phyloP scores from a whole-genome alignment of 805 yeast species.

The Starmerella etchellsii region DNA sequence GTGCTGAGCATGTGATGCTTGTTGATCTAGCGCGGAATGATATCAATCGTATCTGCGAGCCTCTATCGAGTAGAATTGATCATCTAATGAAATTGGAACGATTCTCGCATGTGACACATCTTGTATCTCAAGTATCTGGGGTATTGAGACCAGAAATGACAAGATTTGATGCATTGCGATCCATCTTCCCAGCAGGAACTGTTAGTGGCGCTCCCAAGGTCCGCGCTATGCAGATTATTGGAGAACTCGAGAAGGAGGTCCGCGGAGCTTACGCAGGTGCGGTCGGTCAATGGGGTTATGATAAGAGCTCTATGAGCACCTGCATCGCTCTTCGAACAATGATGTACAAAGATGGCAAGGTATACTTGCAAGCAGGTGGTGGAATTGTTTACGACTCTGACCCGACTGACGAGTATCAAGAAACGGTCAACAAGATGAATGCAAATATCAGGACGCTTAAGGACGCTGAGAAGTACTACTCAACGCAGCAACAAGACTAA shows the following conservation, averaged over 20 bases:
- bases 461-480: slow-evolving; percentile 61
- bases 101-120: slow-evolving; percentile 93
- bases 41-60: slow-evolving; percentile 87
- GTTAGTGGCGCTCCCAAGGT: slow-evolving; percentile 98
- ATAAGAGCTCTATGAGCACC: slow-evolving; percentile 89
- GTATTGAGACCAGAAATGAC: slow-evolving; percentile 70
- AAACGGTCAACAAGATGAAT: slow-evolving; percentile 93
- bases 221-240: slow-evolving; percentile 87
- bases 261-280: slow-evolving; percentile 98
- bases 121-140: slow-evolving; percentile 91
- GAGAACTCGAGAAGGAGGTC: slow-evolving; percentile 78
- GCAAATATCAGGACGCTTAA: slow-evolving; percentile 82
- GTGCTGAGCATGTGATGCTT: slow-evolving; percentile 97
- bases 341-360: slow-evolving; percentile 83
- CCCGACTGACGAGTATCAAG: slow-evolving; percentile 87
- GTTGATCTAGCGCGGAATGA: slow-evolving; percentile 97
- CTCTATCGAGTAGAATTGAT: slow-evolving; percentile 72
- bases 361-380: slow-evolving; percentile 96
- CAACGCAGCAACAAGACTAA: background rate
- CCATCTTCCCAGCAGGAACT: slow-evolving; percentile 98
- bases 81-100: slow-evolving; percentile 79
- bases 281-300: slow-evolving; percentile 96
- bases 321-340: slow-evolving; percentile 96
- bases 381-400: slow-evolving; percentile 95
- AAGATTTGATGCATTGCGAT: slow-evolving; percentile 92